A percentile compares a stretch with the other conserved stretches of the same genome.
Conservation (phyloP, 176 grass and related monocot species). For the Musa beccarii region DNA sequence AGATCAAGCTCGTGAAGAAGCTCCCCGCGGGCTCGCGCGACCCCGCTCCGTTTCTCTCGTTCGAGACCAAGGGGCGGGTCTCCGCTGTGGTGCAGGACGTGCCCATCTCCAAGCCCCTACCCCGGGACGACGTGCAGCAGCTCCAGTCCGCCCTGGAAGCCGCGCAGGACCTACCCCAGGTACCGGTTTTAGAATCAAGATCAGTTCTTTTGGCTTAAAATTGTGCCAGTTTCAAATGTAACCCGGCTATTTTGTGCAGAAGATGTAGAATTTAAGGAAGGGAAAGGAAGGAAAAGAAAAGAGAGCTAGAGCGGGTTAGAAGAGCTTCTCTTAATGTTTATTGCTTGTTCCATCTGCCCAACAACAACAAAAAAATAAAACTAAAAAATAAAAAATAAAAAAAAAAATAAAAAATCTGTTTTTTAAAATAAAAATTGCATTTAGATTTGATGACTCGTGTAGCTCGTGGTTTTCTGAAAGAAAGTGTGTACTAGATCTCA, state of each 20-base stretch:
- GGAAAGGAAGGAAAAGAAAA: background rate
- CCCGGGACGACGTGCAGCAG: conserved; percentile 51
- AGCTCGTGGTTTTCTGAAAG: no score
- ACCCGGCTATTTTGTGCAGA: background rate
- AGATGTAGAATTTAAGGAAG: background rate
- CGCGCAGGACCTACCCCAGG: conserved; percentile 84
- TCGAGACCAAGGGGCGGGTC: conserved; percentile 80
- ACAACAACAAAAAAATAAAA: no score
- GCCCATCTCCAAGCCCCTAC: conserved; percentile 84
- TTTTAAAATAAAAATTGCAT: no score
- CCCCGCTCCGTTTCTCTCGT: conserved; percentile 63
- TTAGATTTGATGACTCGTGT: no score
- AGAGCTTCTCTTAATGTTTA: background rate
- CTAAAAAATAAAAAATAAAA: no score
- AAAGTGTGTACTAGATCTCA: no score
- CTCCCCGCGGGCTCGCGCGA: conserved; percentile 45
- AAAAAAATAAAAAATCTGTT: background rate
- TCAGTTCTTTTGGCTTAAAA: background rate
- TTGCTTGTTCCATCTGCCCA: background rate
- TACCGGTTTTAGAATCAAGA: conserved; percentile 4
- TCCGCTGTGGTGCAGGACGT: conserved; percentile 93
- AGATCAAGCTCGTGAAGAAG: conserved; percentile 92
- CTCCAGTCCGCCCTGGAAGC: conserved; percentile 63
- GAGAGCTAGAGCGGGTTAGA: no score
- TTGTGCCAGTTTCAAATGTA: background rate